Base-by-base conservation (phyloP, 306 rosid genomes). In the Dryas alaskensis region DNA sequence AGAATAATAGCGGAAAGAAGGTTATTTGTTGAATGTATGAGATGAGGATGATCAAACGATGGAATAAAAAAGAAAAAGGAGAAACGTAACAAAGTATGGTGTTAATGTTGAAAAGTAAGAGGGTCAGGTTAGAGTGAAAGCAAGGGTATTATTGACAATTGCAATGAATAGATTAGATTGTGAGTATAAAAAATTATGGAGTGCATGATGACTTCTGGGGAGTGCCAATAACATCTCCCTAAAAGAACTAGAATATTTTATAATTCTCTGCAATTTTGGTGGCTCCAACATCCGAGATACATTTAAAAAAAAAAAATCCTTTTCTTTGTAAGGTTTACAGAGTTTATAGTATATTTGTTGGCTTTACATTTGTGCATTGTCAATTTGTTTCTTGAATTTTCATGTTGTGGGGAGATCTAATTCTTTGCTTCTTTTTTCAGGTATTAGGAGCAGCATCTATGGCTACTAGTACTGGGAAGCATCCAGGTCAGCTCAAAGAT, bases 401-500 rank as follows among this genome's bases (percentile, higher is more conserved):
- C 8, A 0, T 5, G 2, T 45, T 17, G 69, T 64, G 52, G 10
- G 67, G 53, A 10, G 0, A 4, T 12, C 65, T 13, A n/a, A 55
- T 70, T 53, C 31, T 11, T 43, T 64, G 27, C 7, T 0, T 62
- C 7, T 40, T 42, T 16, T 40, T 65, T 39, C 80, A 94, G 99
- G 97, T 94, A 67, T 71, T 94, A 31, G 99, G 99, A 68, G 99
- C 99, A 69, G 96, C 99, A 76, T 81, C 95, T 69, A 89, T 91
- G 98, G 88, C 83, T 74, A 62, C 72, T 17, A 76, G 72, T 57
- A 70, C 82, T 13, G 92, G 95, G 77, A 92, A 89, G 87, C 97
- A 91, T 80, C 96, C 98, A 9, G 98, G 96, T 40, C 95, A 94
- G 81, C 98, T 93, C 63, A 93, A 91, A 79, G 98, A 94, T 61